These are phyloP conservation scores for Striga hermonthica DNA, from an alignment of 305 asterid genomes.

Conservation along the genomic window DNA sequence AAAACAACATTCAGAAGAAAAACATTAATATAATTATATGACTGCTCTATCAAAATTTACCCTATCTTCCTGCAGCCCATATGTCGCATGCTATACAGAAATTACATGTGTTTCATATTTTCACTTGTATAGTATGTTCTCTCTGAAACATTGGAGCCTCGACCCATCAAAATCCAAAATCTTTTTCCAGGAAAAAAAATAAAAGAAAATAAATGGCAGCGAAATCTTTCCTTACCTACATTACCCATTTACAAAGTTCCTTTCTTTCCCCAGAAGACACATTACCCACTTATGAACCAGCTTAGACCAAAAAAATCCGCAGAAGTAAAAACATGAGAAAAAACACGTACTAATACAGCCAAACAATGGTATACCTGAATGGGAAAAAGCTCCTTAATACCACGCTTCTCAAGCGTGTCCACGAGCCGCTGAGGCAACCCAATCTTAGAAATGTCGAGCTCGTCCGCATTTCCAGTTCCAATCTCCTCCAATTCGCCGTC, in stretches of 20 bases:
- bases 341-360: not conserved
- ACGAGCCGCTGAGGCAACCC: conserved; percentile 54
- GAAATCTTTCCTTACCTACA: not conserved
- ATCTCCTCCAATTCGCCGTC: conserved; percentile 36
- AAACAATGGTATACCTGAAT: conserved; percentile 49
- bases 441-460: conserved; percentile 48
- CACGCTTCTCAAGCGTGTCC: conserved; percentile 56
- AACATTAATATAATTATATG: not conserved
- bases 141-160: too few species aligned
- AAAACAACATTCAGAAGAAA: too few species aligned
- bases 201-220: not conserved
- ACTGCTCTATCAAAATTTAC: not conserved
- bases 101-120: not conserved
- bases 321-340: not conserved
- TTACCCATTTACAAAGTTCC: not conserved
- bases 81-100: not conserved
- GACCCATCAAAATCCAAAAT: not conserved
- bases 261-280: too few species aligned
- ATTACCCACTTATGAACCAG: not conserved
- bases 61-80: not conserved
- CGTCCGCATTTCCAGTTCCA: conserved; percentile 37
- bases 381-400: conserved; percentile 70
- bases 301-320: not conserved
- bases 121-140: not conserved
- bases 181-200: not conserved